A percentile compares a stretch with the other conserved stretches of the same genome.
Conservation (phyloP, 371 early-diverging fungal genomes). For the Thermomucor indicae-seudaticae region DNA sequence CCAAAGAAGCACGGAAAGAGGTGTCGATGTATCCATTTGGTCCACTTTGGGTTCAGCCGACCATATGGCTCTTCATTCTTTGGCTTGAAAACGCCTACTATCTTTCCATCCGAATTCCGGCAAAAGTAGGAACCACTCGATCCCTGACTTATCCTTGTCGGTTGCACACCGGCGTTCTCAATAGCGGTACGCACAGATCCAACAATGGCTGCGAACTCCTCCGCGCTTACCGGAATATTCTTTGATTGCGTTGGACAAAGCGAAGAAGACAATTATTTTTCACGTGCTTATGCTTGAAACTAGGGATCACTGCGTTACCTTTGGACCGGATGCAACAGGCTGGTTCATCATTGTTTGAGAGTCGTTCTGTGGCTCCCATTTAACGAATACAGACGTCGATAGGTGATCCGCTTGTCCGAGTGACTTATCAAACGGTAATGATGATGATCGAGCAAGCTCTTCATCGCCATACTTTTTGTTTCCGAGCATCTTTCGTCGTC, state of each 20-base stretch:
- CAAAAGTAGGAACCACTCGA: conserved; percentile 92
- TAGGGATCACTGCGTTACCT: too few relatives aligned
- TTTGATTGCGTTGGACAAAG: background rate
- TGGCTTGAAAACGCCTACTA: conserved; percentile 91
- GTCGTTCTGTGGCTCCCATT: conserved; percentile 12
- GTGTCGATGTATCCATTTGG: conserved; percentile 89
- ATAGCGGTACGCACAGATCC: conserved; percentile 74
- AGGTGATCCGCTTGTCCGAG: conserved; percentile 25
- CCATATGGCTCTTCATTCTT: conserved; percentile 95
- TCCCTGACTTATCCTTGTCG: conserved; percentile 70
- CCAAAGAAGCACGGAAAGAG: conserved; percentile 90
- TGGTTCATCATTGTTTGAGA: too few relatives aligned
- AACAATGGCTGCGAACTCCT: conserved; percentile 56
- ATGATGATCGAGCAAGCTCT: background rate
- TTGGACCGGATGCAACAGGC: background rate
- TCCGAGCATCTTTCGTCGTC: conserved; percentile 21
- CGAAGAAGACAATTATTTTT: too few relatives aligned
- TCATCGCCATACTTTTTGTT: conserved; percentile 10
- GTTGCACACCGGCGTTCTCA: conserved; percentile 55
- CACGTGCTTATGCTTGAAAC: too few relatives aligned
- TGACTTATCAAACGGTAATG: conserved; percentile 3
- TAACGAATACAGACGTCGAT: conserved; percentile 39
- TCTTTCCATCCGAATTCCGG: conserved; percentile 62
- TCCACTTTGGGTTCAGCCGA: conserved; percentile 89
- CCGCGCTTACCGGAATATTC: conserved; percentile 33